Percentiles rank a stretch among this genome's conserved stretches.
phyloP scores from a whole-genome alignment of 441 rosid species.

The Adansonia madagascariensis region DNA sequence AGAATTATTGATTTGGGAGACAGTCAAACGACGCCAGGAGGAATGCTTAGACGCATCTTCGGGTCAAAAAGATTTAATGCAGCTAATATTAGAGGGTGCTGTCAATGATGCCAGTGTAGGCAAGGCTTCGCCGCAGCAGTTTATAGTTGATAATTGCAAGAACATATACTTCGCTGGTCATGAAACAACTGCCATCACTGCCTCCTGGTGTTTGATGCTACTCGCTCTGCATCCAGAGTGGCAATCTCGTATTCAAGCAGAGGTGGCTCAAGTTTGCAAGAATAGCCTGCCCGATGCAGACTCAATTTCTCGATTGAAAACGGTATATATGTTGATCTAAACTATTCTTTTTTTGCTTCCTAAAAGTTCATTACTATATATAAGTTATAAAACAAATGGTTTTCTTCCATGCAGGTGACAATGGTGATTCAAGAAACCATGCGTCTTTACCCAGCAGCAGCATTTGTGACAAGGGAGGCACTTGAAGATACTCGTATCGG shows the following conservation, averaged over 20 bases:
- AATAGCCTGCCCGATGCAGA: slow-evolving; percentile 40
- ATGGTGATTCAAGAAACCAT: slow-evolving; percentile 65
- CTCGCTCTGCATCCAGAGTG: slow-evolving; percentile 66
- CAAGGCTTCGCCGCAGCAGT: slow-evolving; percentile 45
- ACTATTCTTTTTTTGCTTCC: background rate
- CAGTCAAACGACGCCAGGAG: slow-evolving; percentile 56
- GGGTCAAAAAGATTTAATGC: slow-evolving; percentile 60
- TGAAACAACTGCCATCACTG: slow-evolving; percentile 60
- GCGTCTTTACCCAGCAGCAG: slow-evolving; percentile 67
- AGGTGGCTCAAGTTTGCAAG: slow-evolving; percentile 43
- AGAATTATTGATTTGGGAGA: slow-evolving; percentile 70
- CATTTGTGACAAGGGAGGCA: slow-evolving; percentile 67
- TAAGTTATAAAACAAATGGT: background rate
- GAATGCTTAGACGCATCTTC: slow-evolving; percentile 37
- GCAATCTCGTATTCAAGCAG: slow-evolving; percentile 55
- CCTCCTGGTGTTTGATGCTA: slow-evolving; percentile 70
- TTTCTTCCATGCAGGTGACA: slow-evolving; percentile 40
- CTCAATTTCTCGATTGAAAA: background rate
- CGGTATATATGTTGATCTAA: background rate
- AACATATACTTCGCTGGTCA: slow-evolving; percentile 67
- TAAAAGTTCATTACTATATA: background rate
- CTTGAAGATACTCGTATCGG: slow-evolving; percentile 52
- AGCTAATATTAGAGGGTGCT: slow-evolving; percentile 59
- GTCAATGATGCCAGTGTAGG: slow-evolving; percentile 38
- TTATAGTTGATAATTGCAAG: slow-evolving; percentile 72